Evolutionary conservation across 2,329 filamentous ascomycete species (phyloP), one percentile per base, ranked within the genome.

Genomic region (Endothia cerciana): DNA sequence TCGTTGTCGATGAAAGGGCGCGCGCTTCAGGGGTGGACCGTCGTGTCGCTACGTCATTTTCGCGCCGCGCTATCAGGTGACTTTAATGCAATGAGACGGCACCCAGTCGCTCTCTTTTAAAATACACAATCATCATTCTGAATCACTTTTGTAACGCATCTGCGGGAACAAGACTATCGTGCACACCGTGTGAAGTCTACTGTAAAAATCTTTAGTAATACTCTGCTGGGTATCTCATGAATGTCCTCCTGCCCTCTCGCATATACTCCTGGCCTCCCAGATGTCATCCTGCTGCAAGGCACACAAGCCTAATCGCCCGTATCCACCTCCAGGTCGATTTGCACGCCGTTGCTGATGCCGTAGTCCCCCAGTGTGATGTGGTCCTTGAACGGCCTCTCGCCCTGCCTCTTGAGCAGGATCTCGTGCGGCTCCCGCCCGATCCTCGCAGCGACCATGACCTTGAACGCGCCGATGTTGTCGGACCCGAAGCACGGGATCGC

Each of bases 361-460:
- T 97, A 98, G 79, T 98, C 94, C 73, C 92, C 92, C 72, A 97
- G 78, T 41, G 89, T 94, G 68, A 97, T 84, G 72, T 90, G 87
- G 75, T 98, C 94, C 82, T 97, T 97, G 77, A 98, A 97, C 30
- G 94, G 94, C 70, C 94, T 81, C 80, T 97, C 93, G 15, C 94
- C 92, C 79, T 98, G 94, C 71, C 94, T 84, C 82, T 96, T 95
- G 67, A 98, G 79, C 79, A 97, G 83, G 70, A 98, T 97, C 80
- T 97, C 93, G 74, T 94, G 91, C 55, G 94, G 91, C 72, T 96
- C 90, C 43, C 94, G 87, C 1, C 94, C 94, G 72, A 97, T 96
- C 69, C 91, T 87, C 49, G 92, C 92, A 4, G 94, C 94, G 30
- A 97, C 93, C 83, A 96, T 90, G 57, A 93, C 89, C 80, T 97